Percentiles rank a stretch among this genome's conserved stretches.
Evolutionary conservation across 2,329 filamentous ascomycete genomes (phyloP).

Genomic region (Amylocarpus encephaloides): DNA sequence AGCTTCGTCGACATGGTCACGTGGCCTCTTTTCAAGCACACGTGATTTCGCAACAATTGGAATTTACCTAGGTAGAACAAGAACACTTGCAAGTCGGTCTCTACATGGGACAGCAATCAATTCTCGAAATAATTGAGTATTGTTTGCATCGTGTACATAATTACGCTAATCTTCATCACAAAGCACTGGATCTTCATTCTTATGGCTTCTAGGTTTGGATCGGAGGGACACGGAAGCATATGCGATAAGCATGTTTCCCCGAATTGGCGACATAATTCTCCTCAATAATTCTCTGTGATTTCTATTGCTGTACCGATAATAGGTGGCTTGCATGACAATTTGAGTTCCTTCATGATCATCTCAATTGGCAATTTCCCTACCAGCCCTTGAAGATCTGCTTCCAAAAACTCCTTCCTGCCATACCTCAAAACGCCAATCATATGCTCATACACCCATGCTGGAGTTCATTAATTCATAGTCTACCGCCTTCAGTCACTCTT

Average conservation of each 20-base stretch:
- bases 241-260: too few species aligned
- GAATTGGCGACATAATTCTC: too few species aligned
- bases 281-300: not conserved
- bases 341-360: slow-evolving; percentile 3
- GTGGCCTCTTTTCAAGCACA: not conserved
- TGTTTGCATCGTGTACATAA: too few species aligned
- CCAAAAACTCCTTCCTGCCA: slow-evolving; percentile 15
- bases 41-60: not conserved
- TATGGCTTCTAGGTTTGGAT: too few species aligned
- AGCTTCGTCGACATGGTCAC: slow-evolving; percentile 3
- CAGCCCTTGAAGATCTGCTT: slow-evolving; percentile 3
- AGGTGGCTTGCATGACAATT: slow-evolving; percentile 6
- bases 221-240: too few species aligned
- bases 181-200: too few species aligned
- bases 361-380: slow-evolving; percentile 2
- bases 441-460: slow-evolving; percentile 11
- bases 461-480: slow-evolving; percentile 13
- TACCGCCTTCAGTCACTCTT: slow-evolving; percentile 59
- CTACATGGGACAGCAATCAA: too few species aligned
- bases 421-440: slow-evolving; percentile 22
- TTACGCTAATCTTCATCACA: too few species aligned
- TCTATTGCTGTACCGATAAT: slow-evolving; percentile 10
- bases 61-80: not conserved
- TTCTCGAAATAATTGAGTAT: too few species aligned
- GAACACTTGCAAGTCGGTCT: too few species aligned